Percentiles rank a stretch among this genome's conserved stretches.
phyloP scores from a whole-genome alignment of 371 early-diverging fungal genomes.

The Mortierella sp. region DNA sequence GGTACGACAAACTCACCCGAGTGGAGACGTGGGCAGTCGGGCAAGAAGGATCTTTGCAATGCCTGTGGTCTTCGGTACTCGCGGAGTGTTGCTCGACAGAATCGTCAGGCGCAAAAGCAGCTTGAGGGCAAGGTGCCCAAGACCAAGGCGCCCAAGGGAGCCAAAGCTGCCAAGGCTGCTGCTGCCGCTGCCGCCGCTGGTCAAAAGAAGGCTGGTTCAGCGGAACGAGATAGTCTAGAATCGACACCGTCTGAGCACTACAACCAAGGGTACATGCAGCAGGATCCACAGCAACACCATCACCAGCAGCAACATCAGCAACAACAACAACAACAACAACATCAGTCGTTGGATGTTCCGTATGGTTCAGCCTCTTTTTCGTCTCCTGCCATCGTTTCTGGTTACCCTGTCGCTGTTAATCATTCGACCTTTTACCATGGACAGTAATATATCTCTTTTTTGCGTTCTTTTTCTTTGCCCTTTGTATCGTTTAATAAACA shows the following conservation, averaged over 20 bases:
- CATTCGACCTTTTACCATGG: background rate
- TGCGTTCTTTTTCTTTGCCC: background rate
- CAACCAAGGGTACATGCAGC: slow-evolving; percentile 3
- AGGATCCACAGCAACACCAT: slow-evolving; percentile 22
- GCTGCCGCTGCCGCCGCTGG: slow-evolving; percentile 9
- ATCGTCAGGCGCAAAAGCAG: slow-evolving; percentile 57
- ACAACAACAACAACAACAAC: slow-evolving; percentile 15
- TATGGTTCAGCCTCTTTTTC: slow-evolving; percentile 1
- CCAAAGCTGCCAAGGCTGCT: slow-evolving; percentile 27
- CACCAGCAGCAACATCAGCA: slow-evolving; percentile 31
- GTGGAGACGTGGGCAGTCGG: slow-evolving; percentile 84
- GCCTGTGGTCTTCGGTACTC: slow-evolving; percentile 85
- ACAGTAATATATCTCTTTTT: background rate
- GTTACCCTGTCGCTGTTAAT: background rate
- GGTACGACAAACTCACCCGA: slow-evolving; percentile 80
- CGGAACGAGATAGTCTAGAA: background rate
- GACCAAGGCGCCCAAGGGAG: slow-evolving; percentile 32
- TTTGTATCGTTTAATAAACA: slow-evolving; percentile 3
- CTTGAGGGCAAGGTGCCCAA: slow-evolving; percentile 32
- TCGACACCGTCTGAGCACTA: slow-evolving; percentile 1
- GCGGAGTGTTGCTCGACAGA: slow-evolving; percentile 74
- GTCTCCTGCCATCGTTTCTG: background rate
- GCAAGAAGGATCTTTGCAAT: slow-evolving; percentile 86
- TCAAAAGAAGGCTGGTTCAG: slow-evolving; percentile 4
- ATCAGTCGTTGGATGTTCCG: slow-evolving; percentile 5